These are phyloP conservation scores for Acidomyces sp. DNA, from an alignment of 495 filamentous ascomycete species.

Conservation along the genomic window DNA sequence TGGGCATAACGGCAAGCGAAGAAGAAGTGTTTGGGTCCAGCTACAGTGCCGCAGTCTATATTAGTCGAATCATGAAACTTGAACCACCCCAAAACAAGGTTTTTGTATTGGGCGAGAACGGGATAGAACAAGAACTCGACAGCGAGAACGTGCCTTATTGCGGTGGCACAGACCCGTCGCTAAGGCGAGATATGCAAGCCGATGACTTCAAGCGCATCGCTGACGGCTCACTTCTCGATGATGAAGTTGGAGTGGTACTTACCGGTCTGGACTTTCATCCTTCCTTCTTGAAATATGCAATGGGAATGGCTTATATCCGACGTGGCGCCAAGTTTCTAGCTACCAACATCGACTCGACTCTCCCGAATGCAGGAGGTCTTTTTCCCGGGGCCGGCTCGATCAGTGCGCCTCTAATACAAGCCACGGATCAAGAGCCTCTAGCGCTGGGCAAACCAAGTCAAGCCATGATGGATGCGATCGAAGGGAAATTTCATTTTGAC, in stretches of 20 bases:
- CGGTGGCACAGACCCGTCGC: conserved; percentile 74
- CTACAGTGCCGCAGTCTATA: conserved; percentile 91
- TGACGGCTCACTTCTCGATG: conserved; percentile 54
- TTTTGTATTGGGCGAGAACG: conserved; percentile 80
- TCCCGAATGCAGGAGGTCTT: conserved; percentile 63
- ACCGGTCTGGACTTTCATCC: conserved; percentile 83
- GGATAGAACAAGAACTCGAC: conserved; percentile 77
- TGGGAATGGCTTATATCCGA: conserved; percentile 72
- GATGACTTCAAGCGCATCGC: conserved; percentile 68
- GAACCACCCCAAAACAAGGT: conserved; percentile 73
- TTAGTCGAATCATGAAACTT: conserved; percentile 77
- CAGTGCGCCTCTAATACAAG: conserved; percentile 63
- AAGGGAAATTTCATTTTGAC: conserved; percentile 87
- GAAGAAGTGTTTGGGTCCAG: conserved; percentile 94
- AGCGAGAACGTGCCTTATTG: conserved; percentile 66
- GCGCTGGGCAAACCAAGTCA: conserved; percentile 88
- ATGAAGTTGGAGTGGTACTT: conserved; percentile 79
- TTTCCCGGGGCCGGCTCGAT: conserved; percentile 88
- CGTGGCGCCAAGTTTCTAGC: conserved; percentile 81
- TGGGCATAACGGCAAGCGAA: conserved; percentile 64
- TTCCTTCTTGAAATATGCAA: conserved; percentile 81
- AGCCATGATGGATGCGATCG: conserved; percentile 98
- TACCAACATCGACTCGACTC: conserved; percentile 80
- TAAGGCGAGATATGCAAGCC: conserved; percentile 60
- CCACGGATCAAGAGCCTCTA: conserved; percentile 52